These are phyloP conservation scores for Eucalyptus leucophloia DNA, from an alignment of 345 rosid genomes.

Conservation along the genomic window DNA sequence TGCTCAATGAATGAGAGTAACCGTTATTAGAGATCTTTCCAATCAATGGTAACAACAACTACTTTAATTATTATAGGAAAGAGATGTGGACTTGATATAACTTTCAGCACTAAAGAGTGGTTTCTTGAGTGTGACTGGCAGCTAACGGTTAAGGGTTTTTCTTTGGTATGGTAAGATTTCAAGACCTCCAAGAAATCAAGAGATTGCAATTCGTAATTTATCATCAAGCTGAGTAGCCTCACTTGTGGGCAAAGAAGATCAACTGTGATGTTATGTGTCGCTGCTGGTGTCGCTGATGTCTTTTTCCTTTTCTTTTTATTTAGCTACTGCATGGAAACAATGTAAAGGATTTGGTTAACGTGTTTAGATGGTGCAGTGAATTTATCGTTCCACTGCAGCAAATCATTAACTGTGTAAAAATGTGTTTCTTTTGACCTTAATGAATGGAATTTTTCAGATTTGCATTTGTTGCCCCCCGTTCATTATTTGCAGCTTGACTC, in stretches of 20 bases:
- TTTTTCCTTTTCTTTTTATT: no score
- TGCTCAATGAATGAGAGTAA: neutral
- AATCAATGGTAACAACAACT: neutral
- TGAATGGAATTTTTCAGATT: neutral
- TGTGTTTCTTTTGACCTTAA: neutral
- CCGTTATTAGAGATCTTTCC: neutral
- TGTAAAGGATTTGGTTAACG: no score
- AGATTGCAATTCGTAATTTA: no score
- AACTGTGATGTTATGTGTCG: no score
- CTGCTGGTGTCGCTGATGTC: no score
- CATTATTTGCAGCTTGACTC: neutral
- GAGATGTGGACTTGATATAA: neutral
- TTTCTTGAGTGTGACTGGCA: no score
- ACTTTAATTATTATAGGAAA: neutral
- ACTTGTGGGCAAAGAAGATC: no score
- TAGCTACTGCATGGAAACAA: no score
- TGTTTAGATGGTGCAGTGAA: neutral
- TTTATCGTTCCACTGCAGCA: neutral
- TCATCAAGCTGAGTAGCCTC: no score
- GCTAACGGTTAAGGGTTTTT: rapidly evolving
- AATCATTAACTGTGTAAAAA: neutral
- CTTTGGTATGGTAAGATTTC: no score
- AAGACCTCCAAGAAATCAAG: no score
- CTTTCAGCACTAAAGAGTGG: neutral
- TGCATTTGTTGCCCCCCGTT: neutral